Percentiles rank a stretch among this genome's conserved stretches.
Evolutionary conservation across 495 filamentous ascomycete genomes (phyloP).

Genomic region (Podospora pseudocomata): DNA sequence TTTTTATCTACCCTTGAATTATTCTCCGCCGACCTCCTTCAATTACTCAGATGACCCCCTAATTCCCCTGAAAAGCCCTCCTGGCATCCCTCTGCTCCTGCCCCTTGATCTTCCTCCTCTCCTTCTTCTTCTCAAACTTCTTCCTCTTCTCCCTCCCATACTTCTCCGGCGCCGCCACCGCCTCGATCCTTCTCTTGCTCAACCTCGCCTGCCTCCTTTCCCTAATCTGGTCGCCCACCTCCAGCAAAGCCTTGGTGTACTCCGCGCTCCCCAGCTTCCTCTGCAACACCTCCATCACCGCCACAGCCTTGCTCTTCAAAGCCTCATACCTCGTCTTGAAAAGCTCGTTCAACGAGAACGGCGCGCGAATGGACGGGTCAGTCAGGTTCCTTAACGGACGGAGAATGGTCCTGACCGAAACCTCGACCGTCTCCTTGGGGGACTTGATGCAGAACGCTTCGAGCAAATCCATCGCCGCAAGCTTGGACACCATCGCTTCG

Average conservation of each 20-base stretch:
- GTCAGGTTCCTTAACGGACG: constrained; percentile 80
- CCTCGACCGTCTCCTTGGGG: constrained; percentile 51
- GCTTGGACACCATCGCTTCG: constrained; percentile 63
- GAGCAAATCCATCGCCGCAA: constrained; percentile 69
- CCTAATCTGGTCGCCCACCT: constrained; percentile 64
- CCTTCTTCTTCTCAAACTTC: constrained; percentile 81
- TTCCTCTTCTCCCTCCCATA: constrained; percentile 74
- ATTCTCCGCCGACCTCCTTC: background rate
- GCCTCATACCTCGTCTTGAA: constrained; percentile 66
- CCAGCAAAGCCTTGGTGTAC: constrained; percentile 65
- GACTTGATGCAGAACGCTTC: constrained; percentile 57
- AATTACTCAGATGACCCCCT: background rate
- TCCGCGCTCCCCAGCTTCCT: constrained; percentile 76
- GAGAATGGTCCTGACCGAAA: constrained; percentile 63
- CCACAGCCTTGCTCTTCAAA: constrained; percentile 63
- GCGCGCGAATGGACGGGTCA: constrained; percentile 66
- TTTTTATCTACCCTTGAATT: background rate
- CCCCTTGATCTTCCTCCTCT: constrained; percentile 72
- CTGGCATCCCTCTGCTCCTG: constrained; percentile 64
- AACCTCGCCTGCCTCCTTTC: constrained; percentile 67
- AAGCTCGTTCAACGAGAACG: constrained; percentile 59
- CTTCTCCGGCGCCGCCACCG: constrained; percentile 74
- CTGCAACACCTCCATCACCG: constrained; percentile 71
- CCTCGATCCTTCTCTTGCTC: constrained; percentile 80
- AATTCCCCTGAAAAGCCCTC: constrained; percentile 21